These are phyloP conservation scores for Jaapia argillacea DNA, from an alignment of 768 basidiomycete species.

Conservation along the genomic window DNA sequence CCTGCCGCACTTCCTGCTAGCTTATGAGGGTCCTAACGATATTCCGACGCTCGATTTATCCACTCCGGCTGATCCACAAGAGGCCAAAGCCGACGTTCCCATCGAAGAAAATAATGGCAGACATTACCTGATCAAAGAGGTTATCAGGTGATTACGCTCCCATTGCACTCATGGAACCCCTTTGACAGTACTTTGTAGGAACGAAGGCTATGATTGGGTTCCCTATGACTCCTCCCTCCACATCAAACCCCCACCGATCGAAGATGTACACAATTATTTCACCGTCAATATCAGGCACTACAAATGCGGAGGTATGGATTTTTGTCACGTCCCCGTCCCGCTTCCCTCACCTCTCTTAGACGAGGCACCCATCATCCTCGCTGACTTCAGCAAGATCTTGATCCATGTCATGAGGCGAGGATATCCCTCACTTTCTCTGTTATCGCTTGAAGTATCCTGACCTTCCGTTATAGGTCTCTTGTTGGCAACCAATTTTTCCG, in stretches of 20 bases:
- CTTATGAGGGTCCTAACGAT: too few relatives aligned
- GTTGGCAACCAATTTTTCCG: constrained; percentile 1
- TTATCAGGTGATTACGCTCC: too few relatives aligned
- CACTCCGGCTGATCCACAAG: too few relatives aligned
- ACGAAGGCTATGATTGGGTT: too few relatives aligned
- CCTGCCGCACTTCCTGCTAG: too few relatives aligned
- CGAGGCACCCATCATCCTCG: not conserved
- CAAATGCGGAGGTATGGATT: not conserved
- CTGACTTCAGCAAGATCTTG: not conserved
- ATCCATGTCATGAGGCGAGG: not conserved
- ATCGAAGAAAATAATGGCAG: too few relatives aligned
- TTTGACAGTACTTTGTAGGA: too few relatives aligned
- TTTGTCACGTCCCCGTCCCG: not conserved
- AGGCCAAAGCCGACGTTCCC: too few relatives aligned
- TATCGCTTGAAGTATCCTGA: not conserved
- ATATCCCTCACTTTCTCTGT: not conserved
- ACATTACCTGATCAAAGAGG: too few relatives aligned
- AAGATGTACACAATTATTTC: constrained; percentile 13
- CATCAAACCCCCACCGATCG: constrained; percentile 6
- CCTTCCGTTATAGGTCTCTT: not conserved
- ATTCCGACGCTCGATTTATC: too few relatives aligned
- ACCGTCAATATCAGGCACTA: constrained; percentile 9
- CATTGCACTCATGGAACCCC: too few relatives aligned
- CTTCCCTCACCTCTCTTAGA: not conserved
- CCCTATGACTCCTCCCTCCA: too few relatives aligned